Conservation (phyloP, 257 asterid species). For the Penstemon davidsonii region DNA sequence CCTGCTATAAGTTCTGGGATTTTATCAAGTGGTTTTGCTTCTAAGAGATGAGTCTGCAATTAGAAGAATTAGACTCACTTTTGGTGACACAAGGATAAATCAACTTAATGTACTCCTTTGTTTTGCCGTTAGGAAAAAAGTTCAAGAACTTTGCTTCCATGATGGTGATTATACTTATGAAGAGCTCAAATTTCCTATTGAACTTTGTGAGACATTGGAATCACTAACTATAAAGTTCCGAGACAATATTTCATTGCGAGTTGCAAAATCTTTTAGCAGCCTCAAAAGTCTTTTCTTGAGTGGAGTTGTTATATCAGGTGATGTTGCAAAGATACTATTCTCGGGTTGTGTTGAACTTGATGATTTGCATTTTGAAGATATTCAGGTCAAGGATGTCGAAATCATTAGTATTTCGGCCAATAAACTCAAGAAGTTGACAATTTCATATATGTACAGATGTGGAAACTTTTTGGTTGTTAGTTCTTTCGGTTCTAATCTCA, state of each 20-base stretch:
- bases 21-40: conserved; percentile 28
- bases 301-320: conserved; percentile 18
- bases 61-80: conserved; percentile 16
- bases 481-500: conserved; percentile 19
- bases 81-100: neutral
- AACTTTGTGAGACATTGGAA: conserved; percentile 25
- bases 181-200: conserved; percentile 24
- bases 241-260: conserved; percentile 14
- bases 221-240: conserved; percentile 17
- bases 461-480: conserved; percentile 26
- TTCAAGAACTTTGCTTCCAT: conserved; percentile 27
- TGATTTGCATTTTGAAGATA: conserved; percentile 26
- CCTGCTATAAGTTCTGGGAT: conserved; percentile 26
- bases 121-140: conserved; percentile 12
- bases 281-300: conserved; percentile 29
- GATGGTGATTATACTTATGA: conserved; percentile 23
- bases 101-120: conserved; percentile 26
- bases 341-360: conserved; percentile 26
- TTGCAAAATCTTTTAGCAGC: neutral
- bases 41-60: conserved; percentile 16
- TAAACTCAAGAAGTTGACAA: conserved; percentile 28
- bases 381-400: conserved; percentile 23
- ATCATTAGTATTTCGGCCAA: conserved; percentile 17
- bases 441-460: conserved; percentile 21
- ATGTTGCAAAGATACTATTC: conserved; percentile 27